These are phyloP conservation scores for Lasiodiplodia theobromae DNA, from an alignment of 2,329 filamentous ascomycete genomes.

Conservation along the genomic window DNA sequence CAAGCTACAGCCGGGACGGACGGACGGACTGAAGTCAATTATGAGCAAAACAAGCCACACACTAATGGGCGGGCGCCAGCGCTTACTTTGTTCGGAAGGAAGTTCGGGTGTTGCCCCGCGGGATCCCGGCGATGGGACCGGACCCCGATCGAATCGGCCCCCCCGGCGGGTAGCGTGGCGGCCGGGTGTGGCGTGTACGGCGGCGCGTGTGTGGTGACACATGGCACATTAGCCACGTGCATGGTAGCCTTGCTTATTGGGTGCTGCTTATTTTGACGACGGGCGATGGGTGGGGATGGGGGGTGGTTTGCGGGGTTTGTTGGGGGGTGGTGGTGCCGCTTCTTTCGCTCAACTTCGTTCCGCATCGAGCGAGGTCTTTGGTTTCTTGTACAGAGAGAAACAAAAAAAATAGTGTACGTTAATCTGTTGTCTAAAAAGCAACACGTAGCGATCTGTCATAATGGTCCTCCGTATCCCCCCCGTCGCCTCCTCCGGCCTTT, in stretches of 20 bases:
- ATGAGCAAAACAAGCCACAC: background rate
- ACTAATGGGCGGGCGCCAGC: background rate
- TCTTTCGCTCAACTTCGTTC: too few species aligned
- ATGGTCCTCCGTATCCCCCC: too few species aligned
- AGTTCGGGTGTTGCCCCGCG: background rate
- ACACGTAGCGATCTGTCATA: too few species aligned
- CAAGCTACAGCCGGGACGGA: too few species aligned
- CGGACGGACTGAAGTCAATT: too few species aligned
- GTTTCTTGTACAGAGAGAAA: too few species aligned
- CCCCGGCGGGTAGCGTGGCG: background rate
- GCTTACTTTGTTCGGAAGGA: background rate
- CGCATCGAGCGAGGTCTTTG: too few species aligned
- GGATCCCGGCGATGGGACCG: background rate
- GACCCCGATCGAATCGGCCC: too few species aligned
- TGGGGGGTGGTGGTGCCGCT: too few species aligned
- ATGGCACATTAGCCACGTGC: background rate
- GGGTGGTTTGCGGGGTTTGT: background rate
- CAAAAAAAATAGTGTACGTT: too few species aligned
- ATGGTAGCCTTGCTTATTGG: background rate
- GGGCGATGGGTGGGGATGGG: background rate
- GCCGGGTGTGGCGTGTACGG: background rate
- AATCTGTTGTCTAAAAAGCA: too few species aligned
- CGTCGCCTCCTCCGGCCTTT: too few species aligned
- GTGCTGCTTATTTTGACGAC: slow-evolving; percentile 1
- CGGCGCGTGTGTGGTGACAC: background rate